These are phyloP conservation scores for Bipolaris bicolor DNA, from an alignment of 2,329 filamentous ascomycete genomes.

Conservation along the genomic window DNA sequence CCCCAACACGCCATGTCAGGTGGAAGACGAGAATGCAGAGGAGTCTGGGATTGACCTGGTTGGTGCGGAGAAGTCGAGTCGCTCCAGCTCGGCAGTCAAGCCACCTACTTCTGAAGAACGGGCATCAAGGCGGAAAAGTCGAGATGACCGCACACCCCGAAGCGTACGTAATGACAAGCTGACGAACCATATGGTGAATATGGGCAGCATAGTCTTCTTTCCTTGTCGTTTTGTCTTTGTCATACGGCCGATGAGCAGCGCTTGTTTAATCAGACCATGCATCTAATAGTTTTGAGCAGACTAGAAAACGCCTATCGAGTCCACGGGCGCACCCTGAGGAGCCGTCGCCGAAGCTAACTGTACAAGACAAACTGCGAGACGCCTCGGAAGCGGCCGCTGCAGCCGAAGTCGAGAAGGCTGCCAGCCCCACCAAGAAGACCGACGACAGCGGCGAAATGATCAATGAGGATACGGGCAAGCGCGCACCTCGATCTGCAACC, in stretches of 20 bases:
- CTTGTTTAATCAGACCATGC: conserved; percentile 7
- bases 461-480: conserved; percentile 30
- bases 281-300: conserved; percentile 42
- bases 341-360: conserved; percentile 50
- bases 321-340: conserved; percentile 47
- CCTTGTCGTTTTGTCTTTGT: conserved; percentile 22
- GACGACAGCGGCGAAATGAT: conserved; percentile 30
- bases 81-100: conserved; percentile 26
- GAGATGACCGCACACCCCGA: conserved; percentile 40
- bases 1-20: conserved; percentile 41
- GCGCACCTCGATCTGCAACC: conserved; percentile 38
- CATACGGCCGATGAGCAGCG: conserved; percentile 13
- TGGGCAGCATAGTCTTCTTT: conserved; percentile 39
- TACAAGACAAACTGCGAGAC: conserved; percentile 55
- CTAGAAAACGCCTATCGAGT: conserved; percentile 48
- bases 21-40: conserved; percentile 43
- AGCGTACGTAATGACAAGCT: conserved; percentile 47
- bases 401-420: conserved; percentile 9
- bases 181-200: conserved; percentile 28
- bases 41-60: conserved; percentile 39
- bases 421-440: conserved; percentile 11
- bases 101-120: conserved; percentile 27
- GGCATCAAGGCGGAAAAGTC: conserved; percentile 23
- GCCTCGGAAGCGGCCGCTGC: conserved; percentile 53
- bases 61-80: conserved; percentile 23